Evolutionary conservation across 2,329 filamentous ascomycete species (phyloP), one percentile per base, ranked within the genome.

Genomic region (Leptodontidium sp.): DNA sequence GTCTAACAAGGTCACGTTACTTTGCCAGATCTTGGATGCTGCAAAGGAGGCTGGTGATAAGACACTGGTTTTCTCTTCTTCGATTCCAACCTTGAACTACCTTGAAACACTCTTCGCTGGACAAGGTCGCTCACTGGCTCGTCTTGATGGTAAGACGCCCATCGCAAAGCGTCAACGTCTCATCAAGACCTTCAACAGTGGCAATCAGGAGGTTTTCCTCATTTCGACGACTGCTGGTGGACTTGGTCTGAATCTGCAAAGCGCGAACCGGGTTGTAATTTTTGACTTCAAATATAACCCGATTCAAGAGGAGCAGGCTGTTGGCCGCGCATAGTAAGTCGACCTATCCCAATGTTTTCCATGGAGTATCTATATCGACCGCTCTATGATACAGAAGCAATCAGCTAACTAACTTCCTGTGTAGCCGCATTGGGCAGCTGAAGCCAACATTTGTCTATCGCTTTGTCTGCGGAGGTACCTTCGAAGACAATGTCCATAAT

Each of bases 381-480:
- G 9, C 9, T n/a, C 47, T n/a, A n/a, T 50, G n/a, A 21, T 11
- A 50, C 17, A 21, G 47, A 12, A 9, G n/a, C 9, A 24, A 52
- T 26, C 11, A 26, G 9, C 12, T 2, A 12, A 58, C 53, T 58
- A 21, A 58, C 32, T n/a, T 35, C 6, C 14, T 58, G n/a, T 24
- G 32, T 45, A 45, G 38, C 79, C 92, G 94, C 0, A 87, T 98
- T 43, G 93, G 94, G 0, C 94, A 98, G 79, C 83, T 81, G 47
- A 96, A 94, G 74, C 84, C 87, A 0, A 94, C 97, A 0, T 94
- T 87, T 76, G 93, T 98, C 1, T 98, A 98, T 80, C 91, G 91
- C 21, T 89, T 98, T 70, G 82, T 94, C 32, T 83, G 89, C 12
- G 92, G 89, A 1, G 94, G 93, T 1, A 96, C 93, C 0, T 94